These are phyloP conservation scores for Ophiostoma montium DNA, from an alignment of 2,329 filamentous ascomycete genomes.

Conservation along the genomic window DNA sequence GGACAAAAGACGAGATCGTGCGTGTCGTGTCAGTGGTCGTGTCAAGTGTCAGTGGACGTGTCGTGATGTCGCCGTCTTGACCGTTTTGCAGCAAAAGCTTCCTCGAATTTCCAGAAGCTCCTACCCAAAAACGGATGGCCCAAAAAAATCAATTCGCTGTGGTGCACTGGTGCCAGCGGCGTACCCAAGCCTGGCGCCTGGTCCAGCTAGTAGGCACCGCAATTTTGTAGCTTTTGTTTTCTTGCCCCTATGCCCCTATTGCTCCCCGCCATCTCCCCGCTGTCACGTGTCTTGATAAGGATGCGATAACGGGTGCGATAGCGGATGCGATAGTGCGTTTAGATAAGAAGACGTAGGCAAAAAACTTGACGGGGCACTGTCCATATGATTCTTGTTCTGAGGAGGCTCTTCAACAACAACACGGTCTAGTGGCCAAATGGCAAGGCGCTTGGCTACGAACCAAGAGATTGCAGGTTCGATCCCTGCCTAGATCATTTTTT, in stretches of 20 bases:
- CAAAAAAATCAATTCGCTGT: background rate
- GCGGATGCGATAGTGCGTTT: background rate
- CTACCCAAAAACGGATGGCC: background rate
- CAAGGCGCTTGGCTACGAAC: slow-evolving; percentile 26
- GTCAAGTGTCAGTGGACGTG: background rate
- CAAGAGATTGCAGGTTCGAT: slow-evolving; percentile 25
- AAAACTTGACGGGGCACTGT: too few species aligned
- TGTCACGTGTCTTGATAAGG: background rate
- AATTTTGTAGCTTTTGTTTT: slow-evolving; percentile 2
- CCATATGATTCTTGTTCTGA: too few species aligned
- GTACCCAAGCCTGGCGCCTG: background rate
- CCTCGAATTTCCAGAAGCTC: slow-evolving; percentile 1
- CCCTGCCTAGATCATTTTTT: slow-evolving; percentile 18
- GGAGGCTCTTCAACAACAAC: background rate
- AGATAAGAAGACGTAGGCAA: background rate
- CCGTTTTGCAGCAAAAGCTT: slow-evolving; percentile 3
- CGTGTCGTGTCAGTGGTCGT: background rate
- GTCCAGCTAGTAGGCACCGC: background rate
- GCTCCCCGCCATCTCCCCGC: slow-evolving; percentile 1
- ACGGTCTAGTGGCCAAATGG: slow-evolving; percentile 19
- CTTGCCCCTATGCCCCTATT: slow-evolving; percentile 3
- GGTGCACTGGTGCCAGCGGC: background rate
- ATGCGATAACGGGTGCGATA: background rate
- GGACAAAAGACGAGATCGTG: too few species aligned
- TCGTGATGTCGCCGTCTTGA: background rate